Base-by-base conservation (phyloP, 768 basidiomycete genomes). In the Hortiboletus campestris region DNA sequence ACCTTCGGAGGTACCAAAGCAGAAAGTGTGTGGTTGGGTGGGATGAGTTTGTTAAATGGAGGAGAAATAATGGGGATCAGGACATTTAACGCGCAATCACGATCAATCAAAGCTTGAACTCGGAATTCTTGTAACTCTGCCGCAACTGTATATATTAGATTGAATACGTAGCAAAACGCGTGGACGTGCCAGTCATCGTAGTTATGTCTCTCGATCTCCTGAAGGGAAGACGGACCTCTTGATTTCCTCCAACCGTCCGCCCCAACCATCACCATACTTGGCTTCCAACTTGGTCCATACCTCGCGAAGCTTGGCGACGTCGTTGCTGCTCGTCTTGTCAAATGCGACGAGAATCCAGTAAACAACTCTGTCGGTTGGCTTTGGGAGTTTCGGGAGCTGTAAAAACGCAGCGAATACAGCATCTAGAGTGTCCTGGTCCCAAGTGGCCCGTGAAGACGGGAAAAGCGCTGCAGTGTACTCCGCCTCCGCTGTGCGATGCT, bases 1-100 rank as follows among this genome's bases (percentile, higher is more conserved):
- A 79, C 67, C 78, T 96, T 63, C 82, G 88, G 55, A 75, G 92
- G 67, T 96, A 94, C 71, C 92, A 93, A 74, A 90, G 88, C 69
- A 82, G 80, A 57, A 80, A 78, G 67, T 85, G 81, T 70, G 72
- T 74, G 20, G 86, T 87, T 17, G 75, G 73, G 13, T 94, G 90
- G 86, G 84, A 84, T 35, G 87, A 94, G 55, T 96, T 87, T 69
- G 75, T 82, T 56, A 75, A 77, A 35, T 94, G 93, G 92, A 82
- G 91, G 68, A 75, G 75, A 53, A 70, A 68, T 42, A 78, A 80
- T 38, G 79, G 77, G 19, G 77, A 73, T 35, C 49, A 67, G 11
- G 47, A 66, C 53, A 70, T 77, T 53, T 73, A 61, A 63, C 32
- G 10, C 32, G 19, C 46, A 41, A 41, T 29, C 38, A 45, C 39